Conservation (phyloP, 768 basidiomycete species). For the Psilocybe tampanensis region DNA sequence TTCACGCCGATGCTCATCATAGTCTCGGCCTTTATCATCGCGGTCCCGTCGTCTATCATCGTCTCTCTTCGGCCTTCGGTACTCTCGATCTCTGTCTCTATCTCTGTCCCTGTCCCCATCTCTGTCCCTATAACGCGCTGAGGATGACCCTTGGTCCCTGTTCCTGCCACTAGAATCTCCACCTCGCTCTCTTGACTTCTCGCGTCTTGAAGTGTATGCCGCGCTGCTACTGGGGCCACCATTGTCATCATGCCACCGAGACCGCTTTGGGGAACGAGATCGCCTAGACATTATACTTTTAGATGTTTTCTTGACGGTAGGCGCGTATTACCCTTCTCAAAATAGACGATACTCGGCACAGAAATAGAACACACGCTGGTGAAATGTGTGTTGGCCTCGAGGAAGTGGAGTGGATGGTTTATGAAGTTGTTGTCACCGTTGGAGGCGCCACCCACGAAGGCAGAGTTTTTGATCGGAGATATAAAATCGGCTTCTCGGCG, state of each 20-base stretch:
- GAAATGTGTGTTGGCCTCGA: not conserved
- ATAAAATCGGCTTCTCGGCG: not conserved
- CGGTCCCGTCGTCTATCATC: conserved; percentile 18
- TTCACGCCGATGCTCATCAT: conserved; percentile 41
- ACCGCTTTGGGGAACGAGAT: conserved; percentile 20
- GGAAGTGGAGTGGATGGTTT: not conserved
- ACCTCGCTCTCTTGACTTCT: conserved; percentile 6
- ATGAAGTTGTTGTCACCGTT: too few species aligned
- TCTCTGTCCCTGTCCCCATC: conserved; percentile 23
- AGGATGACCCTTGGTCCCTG: not conserved
- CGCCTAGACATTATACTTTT: conserved; percentile 20
- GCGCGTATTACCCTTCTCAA: conserved; percentile 6
- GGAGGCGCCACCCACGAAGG: too few species aligned
- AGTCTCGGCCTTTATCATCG: conserved; percentile 23
- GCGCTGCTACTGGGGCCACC: not conserved
- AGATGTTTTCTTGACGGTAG: conserved; percentile 2
- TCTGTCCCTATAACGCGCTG: conserved; percentile 4
- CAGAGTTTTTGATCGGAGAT: not conserved
- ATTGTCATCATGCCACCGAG: conserved; percentile 6
- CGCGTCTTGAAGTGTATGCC: conserved; percentile 10
- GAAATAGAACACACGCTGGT: not conserved
- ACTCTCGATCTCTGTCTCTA: conserved; percentile 21
- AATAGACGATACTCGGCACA: not conserved
- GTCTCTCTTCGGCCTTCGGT: conserved; percentile 8
- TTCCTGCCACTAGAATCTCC: not conserved